Evolutionary conservation across 176 grass and related monocot genomes (phyloP).

Genomic region (Rhynchospora tenuis): DNA sequence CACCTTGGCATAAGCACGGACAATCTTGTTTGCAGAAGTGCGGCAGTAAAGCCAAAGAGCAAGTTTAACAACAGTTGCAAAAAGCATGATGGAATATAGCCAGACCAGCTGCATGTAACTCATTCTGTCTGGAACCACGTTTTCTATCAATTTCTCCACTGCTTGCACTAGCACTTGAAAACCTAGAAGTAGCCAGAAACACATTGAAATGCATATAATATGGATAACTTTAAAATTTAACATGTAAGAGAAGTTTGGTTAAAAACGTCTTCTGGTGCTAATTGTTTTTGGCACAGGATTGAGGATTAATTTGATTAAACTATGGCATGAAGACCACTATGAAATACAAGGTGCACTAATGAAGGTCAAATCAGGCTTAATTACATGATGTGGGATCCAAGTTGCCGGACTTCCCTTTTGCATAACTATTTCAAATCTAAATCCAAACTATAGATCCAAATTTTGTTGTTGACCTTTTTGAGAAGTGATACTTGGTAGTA

Average conservation of each 20-base stretch:
- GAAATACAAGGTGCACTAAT: not conserved
- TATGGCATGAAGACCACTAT: not conserved
- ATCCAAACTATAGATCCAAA: not conserved
- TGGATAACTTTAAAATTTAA: not conserved
- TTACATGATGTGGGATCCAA: not conserved
- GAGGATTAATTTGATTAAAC: not conserved
- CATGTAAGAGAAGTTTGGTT: not conserved
- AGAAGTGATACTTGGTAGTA: too few species aligned
- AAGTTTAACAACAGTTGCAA: conserved; percentile 89
- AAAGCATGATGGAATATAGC: conserved; percentile 94
- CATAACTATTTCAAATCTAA: not conserved
- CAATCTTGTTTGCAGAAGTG: conserved; percentile 80
- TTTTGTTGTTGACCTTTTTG: not conserved
- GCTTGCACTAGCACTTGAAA: conserved; percentile 92
- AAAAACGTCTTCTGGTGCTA: not conserved
- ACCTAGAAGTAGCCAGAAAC: conserved; percentile 34
- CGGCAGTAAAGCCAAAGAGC: conserved; percentile 77
- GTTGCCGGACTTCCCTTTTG: not conserved
- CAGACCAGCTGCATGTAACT: conserved; percentile 56
- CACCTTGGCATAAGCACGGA: conserved; percentile 90
- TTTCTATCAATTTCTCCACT: conserved; percentile 65
- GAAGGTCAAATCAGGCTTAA: not conserved
- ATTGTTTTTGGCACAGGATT: not conserved
- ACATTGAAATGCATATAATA: not conserved
- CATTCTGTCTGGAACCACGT: conserved; percentile 50